These are phyloP conservation scores for Glonium stellatum DNA, from an alignment of 495 filamentous ascomycete genomes.

Conservation along the genomic window DNA sequence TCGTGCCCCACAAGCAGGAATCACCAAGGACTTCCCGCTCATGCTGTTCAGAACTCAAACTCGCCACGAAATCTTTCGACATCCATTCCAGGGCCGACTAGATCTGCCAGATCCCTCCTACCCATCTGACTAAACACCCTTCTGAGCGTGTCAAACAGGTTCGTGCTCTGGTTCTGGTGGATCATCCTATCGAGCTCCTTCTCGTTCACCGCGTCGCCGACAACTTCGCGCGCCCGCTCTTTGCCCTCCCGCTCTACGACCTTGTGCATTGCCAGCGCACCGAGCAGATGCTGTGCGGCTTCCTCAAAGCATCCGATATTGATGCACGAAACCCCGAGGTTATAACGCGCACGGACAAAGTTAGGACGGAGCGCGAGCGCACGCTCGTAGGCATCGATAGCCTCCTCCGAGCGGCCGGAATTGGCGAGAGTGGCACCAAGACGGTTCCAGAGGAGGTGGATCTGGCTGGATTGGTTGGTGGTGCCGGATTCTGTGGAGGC, in stretches of 20 bases:
- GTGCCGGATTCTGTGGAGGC: slow-evolving; percentile 71
- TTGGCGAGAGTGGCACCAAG: slow-evolving; percentile 96
- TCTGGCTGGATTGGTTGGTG: slow-evolving; percentile 64
- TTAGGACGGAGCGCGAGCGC: slow-evolving; percentile 83
- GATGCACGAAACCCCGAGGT: slow-evolving; percentile 92
- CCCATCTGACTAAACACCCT: slow-evolving; percentile 95
- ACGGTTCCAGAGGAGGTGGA: slow-evolving; percentile 95
- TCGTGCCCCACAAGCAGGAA: neutral
- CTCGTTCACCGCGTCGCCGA: slow-evolving; percentile 56
- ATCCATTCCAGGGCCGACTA: slow-evolving; percentile 83
- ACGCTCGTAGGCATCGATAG: slow-evolving; percentile 91
- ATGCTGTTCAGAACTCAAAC: slow-evolving; percentile 59
- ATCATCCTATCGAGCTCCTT: slow-evolving; percentile 72
- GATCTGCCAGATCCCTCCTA: slow-evolving; percentile 74
- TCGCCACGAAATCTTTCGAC: slow-evolving; percentile 79
- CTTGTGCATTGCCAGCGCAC: slow-evolving; percentile 93
- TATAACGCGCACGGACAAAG: slow-evolving; percentile 95
- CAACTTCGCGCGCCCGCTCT: slow-evolving; percentile 75
- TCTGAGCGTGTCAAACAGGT: slow-evolving; percentile 85
- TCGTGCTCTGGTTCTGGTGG: slow-evolving; percentile 89
- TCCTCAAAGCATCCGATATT: slow-evolving; percentile 93
- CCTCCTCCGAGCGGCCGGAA: slow-evolving; percentile 84
- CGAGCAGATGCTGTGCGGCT: slow-evolving; percentile 89
- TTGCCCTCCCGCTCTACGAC: slow-evolving; percentile 79
- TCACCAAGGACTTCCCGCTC: neutral